phyloP scores from a whole-genome alignment of 2,329 filamentous ascomycete genomes.

The Diaporthe velutina region DNA sequence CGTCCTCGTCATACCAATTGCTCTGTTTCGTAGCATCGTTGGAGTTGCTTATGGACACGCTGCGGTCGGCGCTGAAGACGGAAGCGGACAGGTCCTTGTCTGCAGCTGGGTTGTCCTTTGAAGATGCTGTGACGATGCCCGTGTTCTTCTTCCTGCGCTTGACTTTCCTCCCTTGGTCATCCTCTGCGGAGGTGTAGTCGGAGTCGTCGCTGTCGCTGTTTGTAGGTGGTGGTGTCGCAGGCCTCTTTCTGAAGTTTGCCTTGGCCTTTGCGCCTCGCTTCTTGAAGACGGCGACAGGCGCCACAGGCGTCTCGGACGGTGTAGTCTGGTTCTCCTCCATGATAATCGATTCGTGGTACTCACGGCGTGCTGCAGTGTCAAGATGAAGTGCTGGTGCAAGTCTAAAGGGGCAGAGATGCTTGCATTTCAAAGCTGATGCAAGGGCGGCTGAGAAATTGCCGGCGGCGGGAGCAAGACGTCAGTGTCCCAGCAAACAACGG shows the following conservation, averaged over 20 bases:
- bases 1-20: conserved; percentile 90
- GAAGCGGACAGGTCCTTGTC: conserved; percentile 50
- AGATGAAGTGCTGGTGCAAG: neutral
- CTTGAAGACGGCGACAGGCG: conserved; percentile 81
- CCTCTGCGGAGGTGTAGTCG: conserved; percentile 80
- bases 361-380: neutral
- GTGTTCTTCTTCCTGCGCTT: conserved; percentile 83
- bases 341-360: neutral
- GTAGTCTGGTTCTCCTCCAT: conserved; percentile 11
- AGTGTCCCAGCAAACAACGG: neutral
- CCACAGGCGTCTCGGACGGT: conserved; percentile 47
- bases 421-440: neutral
- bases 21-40: conserved; percentile 92
- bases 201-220: conserved; percentile 62
- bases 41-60: conserved; percentile 71
- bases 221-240: conserved; percentile 78
- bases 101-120: conserved; percentile 58
- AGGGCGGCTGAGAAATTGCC: conserved; percentile 5
- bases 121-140: conserved; percentile 75
- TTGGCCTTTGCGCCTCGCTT: conserved; percentile 84
- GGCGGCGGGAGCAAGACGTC: conserved; percentile 14
- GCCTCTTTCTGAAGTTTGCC: conserved; percentile 83
- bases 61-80: conserved; percentile 72
- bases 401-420: neutral
- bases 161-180: conserved; percentile 80